Evolutionary conservation across 306 rosid species (phyloP).

Genomic region (Fragaria ananassa): DNA sequence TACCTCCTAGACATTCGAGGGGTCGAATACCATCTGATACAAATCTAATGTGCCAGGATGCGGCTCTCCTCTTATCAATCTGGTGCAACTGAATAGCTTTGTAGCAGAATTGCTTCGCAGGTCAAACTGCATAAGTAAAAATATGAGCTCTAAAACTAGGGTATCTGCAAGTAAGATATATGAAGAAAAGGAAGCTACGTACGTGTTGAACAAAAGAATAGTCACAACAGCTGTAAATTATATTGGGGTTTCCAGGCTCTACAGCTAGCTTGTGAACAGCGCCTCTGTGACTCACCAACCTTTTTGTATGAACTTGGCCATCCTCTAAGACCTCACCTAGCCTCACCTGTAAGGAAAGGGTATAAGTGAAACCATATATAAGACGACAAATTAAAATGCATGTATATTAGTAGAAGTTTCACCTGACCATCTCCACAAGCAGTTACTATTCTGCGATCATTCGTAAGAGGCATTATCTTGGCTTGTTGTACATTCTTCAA

Average conservation of each 20-base stretch:
- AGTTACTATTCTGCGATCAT: background rate
- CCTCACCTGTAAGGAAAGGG: background rate
- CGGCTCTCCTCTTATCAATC: background rate
- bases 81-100: background rate
- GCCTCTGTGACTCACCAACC: background rate
- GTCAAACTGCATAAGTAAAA: background rate
- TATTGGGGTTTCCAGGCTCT: background rate
- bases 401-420: too few relatives aligned
- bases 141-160: background rate
- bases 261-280: background rate
- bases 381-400: too few relatives aligned
- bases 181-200: background rate
- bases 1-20: background rate
- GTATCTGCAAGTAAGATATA: too few relatives aligned
- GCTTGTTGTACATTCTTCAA: background rate
- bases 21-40: background rate
- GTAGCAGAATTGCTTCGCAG: background rate
- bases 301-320: background rate
- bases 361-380: too few relatives aligned
- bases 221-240: background rate
- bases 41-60: background rate
- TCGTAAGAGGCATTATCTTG: background rate
- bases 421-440: background rate
- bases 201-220: background rate
- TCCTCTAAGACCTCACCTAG: background rate